Conservation (phyloP, 1,284 basidiomycete genomes). For the Rhodotorula sp. region DNA sequence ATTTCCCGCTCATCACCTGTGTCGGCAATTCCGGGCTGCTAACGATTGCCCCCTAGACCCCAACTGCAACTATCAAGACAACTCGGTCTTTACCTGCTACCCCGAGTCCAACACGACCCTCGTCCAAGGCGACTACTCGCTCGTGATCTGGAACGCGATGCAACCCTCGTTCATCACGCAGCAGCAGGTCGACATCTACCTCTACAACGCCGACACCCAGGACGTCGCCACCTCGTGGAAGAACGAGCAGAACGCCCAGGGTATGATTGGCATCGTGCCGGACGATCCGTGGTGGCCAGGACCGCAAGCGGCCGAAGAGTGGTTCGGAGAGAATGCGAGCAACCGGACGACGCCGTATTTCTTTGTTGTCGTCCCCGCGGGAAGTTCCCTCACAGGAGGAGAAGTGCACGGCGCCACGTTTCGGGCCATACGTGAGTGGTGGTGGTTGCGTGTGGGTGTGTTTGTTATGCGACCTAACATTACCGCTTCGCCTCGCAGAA, state of each 20-base stretch:
- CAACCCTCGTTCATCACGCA: slow-evolving; percentile 9
- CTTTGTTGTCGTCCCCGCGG: slow-evolving; percentile 65
- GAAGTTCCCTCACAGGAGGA: slow-evolving; percentile 57
- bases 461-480: background rate
- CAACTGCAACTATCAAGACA: slow-evolving; percentile 53
- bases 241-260: slow-evolving; percentile 59
- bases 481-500: slow-evolving; percentile 10
- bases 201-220: slow-evolving; percentile 64
- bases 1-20: no score
- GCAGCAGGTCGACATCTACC: slow-evolving; percentile 62
- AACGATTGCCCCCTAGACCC: slow-evolving; percentile 40
- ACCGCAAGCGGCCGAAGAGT: slow-evolving; percentile 54
- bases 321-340: slow-evolving; percentile 49
- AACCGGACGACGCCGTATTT: slow-evolving; percentile 64
- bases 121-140: slow-evolving; percentile 64
- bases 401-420: slow-evolving; percentile 66
- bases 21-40: no score
- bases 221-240: slow-evolving; percentile 39
- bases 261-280: slow-evolving; percentile 58
- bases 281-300: slow-evolving; percentile 67
- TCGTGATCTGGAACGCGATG: slow-evolving; percentile 6
- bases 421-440: slow-evolving; percentile 67
- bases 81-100: slow-evolving; percentile 68
- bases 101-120: slow-evolving; percentile 58
- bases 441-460: background rate